These are phyloP conservation scores for Chenopodium berlandieri DNA, from an alignment of 148 eudicot species.

Conservation along the genomic window DNA sequence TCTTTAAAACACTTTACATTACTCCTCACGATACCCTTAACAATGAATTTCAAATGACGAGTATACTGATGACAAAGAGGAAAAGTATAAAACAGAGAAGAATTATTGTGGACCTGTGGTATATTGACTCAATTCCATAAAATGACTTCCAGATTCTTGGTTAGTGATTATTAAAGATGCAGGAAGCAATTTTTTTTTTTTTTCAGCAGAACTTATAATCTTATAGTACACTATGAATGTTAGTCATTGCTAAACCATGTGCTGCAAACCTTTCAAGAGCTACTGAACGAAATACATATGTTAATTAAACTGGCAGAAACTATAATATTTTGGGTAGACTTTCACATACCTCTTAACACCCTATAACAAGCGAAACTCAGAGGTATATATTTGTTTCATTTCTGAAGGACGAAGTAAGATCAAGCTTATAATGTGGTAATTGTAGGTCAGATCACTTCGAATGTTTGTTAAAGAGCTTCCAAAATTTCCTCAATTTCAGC, in stretches of 20 bases:
- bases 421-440: background rate
- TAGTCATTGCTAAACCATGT: too few species aligned
- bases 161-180: background rate
- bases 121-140: background rate
- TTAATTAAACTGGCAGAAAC: background rate
- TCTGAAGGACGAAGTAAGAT: background rate
- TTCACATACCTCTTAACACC: background rate
- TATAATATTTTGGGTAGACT: background rate
- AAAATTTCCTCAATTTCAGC: too few species aligned
- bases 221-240: too few species aligned
- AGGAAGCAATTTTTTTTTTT: background rate
- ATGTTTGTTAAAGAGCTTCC: background rate
- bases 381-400: background rate
- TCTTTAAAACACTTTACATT: too few species aligned
- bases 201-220: too few species aligned
- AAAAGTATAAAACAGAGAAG: background rate
- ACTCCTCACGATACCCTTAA: background rate
- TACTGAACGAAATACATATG: background rate
- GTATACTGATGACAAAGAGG: background rate
- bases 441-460: background rate
- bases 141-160: background rate
- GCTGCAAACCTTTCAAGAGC: too few species aligned
- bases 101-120: background rate
- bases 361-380: background rate
- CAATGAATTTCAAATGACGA: background rate